phyloP scores from a whole-genome alignment of 768 basidiomycete genomes.

The Lepiota subincarnata region DNA sequence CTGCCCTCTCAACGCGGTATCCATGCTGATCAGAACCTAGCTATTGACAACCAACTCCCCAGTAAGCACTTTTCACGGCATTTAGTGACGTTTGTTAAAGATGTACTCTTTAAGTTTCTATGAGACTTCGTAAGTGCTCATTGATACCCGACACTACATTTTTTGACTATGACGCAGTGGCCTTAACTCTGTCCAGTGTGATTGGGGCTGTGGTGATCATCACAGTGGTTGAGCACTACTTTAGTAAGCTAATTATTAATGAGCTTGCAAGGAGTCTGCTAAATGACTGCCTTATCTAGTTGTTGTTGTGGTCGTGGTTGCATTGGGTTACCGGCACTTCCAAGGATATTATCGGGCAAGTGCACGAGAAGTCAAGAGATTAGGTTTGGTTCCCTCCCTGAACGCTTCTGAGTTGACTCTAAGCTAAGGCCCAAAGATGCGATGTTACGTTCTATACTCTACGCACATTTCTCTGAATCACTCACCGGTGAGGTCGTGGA shows the following conservation, averaged over 20 bases:
- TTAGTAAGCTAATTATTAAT: slow-evolving; percentile 36
- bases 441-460: slow-evolving; percentile 69
- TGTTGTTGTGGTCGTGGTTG: slow-evolving; percentile 48
- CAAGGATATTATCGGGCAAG: slow-evolving; percentile 67
- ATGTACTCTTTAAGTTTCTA: slow-evolving; percentile 36
- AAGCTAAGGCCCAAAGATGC: slow-evolving; percentile 40
- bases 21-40: slow-evolving; percentile 23
- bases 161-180: slow-evolving; percentile 30
- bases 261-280: background rate
- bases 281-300: slow-evolving; percentile 30
- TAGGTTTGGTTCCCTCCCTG: slow-evolving; percentile 23
- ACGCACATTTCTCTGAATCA: slow-evolving; percentile 76
- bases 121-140: slow-evolving; percentile 47
- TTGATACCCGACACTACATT: background rate
- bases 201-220: slow-evolving; percentile 52
- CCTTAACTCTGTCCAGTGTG: slow-evolving; percentile 46
- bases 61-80: slow-evolving; percentile 28
- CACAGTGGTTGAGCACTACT: slow-evolving; percentile 56
- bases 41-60: slow-evolving; percentile 57
- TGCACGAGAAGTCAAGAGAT: slow-evolving; percentile 65
- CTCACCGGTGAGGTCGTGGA: slow-evolving; percentile 41
- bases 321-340: slow-evolving; percentile 60
- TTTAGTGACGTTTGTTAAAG: background rate
- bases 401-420: background rate
- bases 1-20: background rate